Evolutionary conservation across 495 filamentous ascomycete species (phyloP).

Genomic region (Filosporella fistucella): DNA sequence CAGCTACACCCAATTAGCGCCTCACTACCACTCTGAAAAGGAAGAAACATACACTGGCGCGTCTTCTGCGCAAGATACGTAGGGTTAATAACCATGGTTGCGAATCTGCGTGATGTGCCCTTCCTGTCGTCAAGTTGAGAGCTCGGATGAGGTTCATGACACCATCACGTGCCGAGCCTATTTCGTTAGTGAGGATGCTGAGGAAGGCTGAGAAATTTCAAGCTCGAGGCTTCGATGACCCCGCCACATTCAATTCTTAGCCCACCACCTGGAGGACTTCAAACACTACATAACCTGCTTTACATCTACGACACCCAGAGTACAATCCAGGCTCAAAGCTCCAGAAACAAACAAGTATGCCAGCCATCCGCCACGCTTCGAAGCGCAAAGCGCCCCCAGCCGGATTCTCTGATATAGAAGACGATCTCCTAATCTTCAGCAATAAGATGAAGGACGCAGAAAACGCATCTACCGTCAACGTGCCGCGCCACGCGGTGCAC

Average conservation of each 20-base stretch:
- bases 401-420: slow-evolving; percentile 95
- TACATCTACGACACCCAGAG: not conserved
- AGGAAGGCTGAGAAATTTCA: too few relatives aligned
- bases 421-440: slow-evolving; percentile 89
- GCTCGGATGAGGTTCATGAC: slow-evolving; percentile 16
- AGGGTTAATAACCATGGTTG: slow-evolving; percentile 74
- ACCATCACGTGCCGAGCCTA: slow-evolving; percentile 7
- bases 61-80: slow-evolving; percentile 89
- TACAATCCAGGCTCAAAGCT: not conserved
- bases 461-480: slow-evolving; percentile 53
- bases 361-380: slow-evolving; percentile 70
- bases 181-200: too few relatives aligned
- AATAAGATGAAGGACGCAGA: slow-evolving; percentile 99
- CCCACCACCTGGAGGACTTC: too few relatives aligned
- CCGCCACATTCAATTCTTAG: slow-evolving; percentile 8
- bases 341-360: slow-evolving; percentile 53
- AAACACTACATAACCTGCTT: slow-evolving; percentile 11
- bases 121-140: slow-evolving; percentile 2
- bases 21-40: not conserved
- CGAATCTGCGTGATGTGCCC: not conserved
- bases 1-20: slow-evolving; percentile 48
- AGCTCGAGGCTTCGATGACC: slow-evolving; percentile 14
- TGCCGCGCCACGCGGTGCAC: slow-evolving; percentile 73
- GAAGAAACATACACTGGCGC: slow-evolving; percentile 70
- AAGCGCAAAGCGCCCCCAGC: slow-evolving; percentile 89